phyloP scores from a whole-genome alignment of 169 alveolate species.

The Cyclospora cayetanensis region DNA sequence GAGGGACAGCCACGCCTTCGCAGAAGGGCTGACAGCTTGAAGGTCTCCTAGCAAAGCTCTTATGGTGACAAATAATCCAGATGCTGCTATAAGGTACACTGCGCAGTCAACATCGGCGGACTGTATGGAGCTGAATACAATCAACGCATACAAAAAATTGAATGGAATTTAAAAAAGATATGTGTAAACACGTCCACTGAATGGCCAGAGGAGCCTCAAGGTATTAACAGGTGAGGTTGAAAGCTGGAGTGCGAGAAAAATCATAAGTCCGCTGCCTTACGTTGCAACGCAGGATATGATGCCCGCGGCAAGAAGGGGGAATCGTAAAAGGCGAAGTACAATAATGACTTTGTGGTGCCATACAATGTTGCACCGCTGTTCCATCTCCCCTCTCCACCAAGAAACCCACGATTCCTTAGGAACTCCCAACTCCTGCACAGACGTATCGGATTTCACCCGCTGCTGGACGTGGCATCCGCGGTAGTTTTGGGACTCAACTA shows the following conservation, averaged over 20 bases:
- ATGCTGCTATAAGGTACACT: conserved; percentile 65
- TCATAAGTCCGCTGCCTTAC: no score
- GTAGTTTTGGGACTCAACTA: no score
- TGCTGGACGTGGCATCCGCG: no score
- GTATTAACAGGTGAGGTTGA: no score
- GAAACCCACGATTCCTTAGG: conserved; percentile 66
- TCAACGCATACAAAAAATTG: not conserved
- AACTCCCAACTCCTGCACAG: conserved; percentile 62
- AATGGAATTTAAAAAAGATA: not conserved
- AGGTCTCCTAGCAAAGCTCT: conserved; percentile 64
- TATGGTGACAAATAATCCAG: conserved; percentile 59
- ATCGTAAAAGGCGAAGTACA: conserved; percentile 61
- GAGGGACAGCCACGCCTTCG: conserved; percentile 55
- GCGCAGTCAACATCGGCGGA: conserved; percentile 72
- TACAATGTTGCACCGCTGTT: conserved; percentile 61
- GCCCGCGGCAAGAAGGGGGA: conserved; percentile 64
- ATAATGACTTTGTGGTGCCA: conserved; percentile 71
- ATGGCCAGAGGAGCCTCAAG: no score
- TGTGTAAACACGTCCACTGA: no score
- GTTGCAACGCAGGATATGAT: conserved; percentile 71
- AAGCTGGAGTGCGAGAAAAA: no score
- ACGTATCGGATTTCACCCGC: no score
- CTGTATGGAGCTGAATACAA: conserved; percentile 67
- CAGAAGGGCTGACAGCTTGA: conserved; percentile 64
- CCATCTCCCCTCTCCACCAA: conserved; percentile 74